A percentile compares a stretch with the other conserved stretches of the same genome.
Conservation (phyloP, 2,329 filamentous ascomycete species). For the Aspergillus carbonarius region DNA sequence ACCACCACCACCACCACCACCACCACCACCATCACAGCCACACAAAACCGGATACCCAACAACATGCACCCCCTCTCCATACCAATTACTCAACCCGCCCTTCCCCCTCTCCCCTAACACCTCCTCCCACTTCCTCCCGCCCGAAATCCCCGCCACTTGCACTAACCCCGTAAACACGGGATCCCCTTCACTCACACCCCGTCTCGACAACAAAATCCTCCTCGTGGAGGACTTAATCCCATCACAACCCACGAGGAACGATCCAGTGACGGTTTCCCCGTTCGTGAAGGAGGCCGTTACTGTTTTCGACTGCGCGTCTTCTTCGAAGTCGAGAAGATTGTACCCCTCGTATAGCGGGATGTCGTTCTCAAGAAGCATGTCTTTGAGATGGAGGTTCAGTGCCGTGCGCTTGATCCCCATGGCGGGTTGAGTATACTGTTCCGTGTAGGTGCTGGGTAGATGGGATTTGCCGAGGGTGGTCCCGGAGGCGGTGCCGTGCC, state of each 20-base stretch:
- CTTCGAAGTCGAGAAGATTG: background rate
- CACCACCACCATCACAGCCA: too few relatives aligned
- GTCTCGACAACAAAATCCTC: fast-evolving
- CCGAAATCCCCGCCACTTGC: background rate
- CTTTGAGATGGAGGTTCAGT: background rate
- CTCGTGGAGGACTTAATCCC: background rate
- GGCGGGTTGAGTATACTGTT: background rate
- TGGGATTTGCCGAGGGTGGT: background rate
- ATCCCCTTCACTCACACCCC: background rate
- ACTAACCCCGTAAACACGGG: background rate
- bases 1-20: too few relatives aligned
- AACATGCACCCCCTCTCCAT: conserved; percentile 1
- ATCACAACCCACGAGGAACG: conserved; percentile 8
- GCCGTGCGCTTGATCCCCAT: background rate
- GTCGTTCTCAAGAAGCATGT: background rate
- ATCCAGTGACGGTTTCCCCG: background rate
- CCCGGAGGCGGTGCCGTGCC: background rate
- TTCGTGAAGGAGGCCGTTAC: background rate
- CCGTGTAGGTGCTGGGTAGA: background rate
- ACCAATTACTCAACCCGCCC: conserved; percentile 1
- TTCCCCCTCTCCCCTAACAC: background rate
- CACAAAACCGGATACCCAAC: conserved; percentile 1
- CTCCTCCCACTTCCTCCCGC: background rate
- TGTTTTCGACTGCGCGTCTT: background rate
- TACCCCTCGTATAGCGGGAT: conserved; percentile 1